Percentiles rank a stretch among this genome's conserved stretches.
phyloP scores from a whole-genome alignment of 2,329 filamentous ascomycete species.

The Moelleriella libera region DNA sequence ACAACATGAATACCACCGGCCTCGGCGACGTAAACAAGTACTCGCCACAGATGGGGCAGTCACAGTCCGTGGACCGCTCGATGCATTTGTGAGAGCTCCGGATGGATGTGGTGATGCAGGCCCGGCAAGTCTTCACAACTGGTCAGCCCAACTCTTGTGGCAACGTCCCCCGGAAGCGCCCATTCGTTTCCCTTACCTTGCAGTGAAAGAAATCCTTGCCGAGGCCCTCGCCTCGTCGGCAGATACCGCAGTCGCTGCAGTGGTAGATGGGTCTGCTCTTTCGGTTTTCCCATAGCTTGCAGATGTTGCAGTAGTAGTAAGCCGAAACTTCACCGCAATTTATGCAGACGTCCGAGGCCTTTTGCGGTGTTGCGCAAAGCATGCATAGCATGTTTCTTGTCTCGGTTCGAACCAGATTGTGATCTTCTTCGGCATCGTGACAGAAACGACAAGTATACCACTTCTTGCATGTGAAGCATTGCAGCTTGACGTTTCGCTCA shows the following conservation, averaged over 20 bases:
- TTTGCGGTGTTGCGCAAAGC: slow-evolving; percentile 77
- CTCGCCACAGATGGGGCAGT: slow-evolving; percentile 93
- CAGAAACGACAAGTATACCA: slow-evolving; percentile 97
- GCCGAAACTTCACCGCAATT: slow-evolving; percentile 66
- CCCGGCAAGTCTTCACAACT: slow-evolving; percentile 59
- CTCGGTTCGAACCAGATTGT: slow-evolving; percentile 63
- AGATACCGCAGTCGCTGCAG: slow-evolving; percentile 91
- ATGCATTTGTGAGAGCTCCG: slow-evolving; percentile 83
- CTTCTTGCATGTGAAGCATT: slow-evolving; percentile 75
- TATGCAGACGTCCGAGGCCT: slow-evolving; percentile 62
- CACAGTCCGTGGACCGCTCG: slow-evolving; percentile 83
- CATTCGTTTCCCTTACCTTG: slow-evolving; percentile 48
- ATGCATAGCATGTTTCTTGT: slow-evolving; percentile 97
- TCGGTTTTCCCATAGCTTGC: slow-evolving; percentile 96
- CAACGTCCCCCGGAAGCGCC: not conserved
- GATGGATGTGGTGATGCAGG: slow-evolving; percentile 83
- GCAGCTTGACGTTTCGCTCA: slow-evolving; percentile 86
- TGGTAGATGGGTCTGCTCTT: slow-evolving; percentile 87
- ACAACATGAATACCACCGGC: slow-evolving; percentile 85
- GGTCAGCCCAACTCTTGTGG: not conserved
- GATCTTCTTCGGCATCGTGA: slow-evolving; percentile 72
- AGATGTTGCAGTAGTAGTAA: slow-evolving; percentile 85
- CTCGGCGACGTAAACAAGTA: slow-evolving; percentile 89
- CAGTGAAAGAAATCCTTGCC: slow-evolving; percentile 98
- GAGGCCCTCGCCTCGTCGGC: slow-evolving; percentile 74